A percentile compares a stretch with the other conserved stretches of the same genome.
phyloP scores from a whole-genome alignment of 345 rosid species.

The Microthlaspi erraticum region DNA sequence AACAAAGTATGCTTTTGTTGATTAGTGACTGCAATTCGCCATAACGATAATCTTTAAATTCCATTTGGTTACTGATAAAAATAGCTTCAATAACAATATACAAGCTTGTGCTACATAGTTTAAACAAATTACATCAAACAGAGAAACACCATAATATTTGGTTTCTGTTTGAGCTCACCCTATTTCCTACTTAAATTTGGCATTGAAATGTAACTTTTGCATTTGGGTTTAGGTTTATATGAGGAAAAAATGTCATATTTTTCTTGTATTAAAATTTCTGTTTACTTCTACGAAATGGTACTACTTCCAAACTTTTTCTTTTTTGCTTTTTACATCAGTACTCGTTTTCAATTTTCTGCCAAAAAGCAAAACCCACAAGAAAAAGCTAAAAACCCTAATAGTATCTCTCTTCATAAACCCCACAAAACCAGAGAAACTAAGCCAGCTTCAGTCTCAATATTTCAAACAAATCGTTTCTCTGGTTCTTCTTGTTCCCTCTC shows the following conservation, averaged over 20 bases:
- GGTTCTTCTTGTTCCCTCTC: conserved; percentile 35
- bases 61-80: not conserved
- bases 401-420: conserved; percentile 46
- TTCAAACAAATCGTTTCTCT: conserved; percentile 28
- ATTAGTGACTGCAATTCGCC: conserved; percentile 1
- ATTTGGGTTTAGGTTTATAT: not conserved
- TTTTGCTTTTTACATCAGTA: conserved; percentile 1
- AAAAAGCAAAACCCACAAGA: conserved; percentile 24
- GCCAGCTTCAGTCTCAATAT: conserved; percentile 30
- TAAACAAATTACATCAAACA: not conserved
- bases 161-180: not conserved
- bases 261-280: not conserved
- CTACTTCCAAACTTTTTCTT: not conserved
- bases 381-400: conserved; percentile 45
- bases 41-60: not conserved
- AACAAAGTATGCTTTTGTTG: conserved; percentile 15
- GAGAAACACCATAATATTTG: not conserved
- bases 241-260: not conserved
- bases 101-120: not conserved
- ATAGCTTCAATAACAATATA: not conserved
- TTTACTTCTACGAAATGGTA: not conserved
- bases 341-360: conserved; percentile 32
- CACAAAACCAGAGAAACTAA: conserved; percentile 38
- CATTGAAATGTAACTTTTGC: not conserved
- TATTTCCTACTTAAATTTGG: not conserved